phyloP scores from a whole-genome alignment of 2,329 filamentous ascomycete genomes.

The Fusarium subglutinans region DNA sequence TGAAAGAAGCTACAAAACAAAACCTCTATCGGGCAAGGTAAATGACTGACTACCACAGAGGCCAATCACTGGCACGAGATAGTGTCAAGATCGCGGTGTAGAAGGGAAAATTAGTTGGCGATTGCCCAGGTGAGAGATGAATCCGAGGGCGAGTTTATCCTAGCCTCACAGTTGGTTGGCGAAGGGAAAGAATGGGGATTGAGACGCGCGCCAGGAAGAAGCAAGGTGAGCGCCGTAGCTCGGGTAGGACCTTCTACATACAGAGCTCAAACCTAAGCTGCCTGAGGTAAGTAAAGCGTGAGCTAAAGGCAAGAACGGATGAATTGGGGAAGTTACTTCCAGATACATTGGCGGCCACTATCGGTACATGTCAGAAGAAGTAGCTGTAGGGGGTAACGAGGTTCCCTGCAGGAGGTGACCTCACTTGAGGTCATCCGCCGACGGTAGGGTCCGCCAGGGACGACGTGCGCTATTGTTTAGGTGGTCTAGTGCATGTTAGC shows the following conservation, averaged over 20 bases:
- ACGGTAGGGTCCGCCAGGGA: conserved; percentile 33
- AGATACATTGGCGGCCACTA: background rate
- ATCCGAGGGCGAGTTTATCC: conserved; percentile 34
- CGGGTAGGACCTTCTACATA: conserved; percentile 27
- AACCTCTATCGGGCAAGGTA: conserved; percentile 9
- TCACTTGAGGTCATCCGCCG: conserved; percentile 31
- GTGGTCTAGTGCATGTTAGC: conserved; percentile 1
- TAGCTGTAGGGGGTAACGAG: background rate
- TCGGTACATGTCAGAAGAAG: background rate
- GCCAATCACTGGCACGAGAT: conserved; percentile 30
- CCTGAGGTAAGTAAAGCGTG: conserved; percentile 21
- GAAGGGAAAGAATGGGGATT: conserved; percentile 40
- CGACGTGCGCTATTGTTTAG: conserved; percentile 35
- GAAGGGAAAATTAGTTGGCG: conserved; percentile 27
- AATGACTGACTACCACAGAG: conserved; percentile 17
- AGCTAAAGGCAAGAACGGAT: conserved; percentile 24
- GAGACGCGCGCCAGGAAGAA: conserved; percentile 37
- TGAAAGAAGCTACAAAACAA: conserved; percentile 25
- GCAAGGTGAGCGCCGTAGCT: conserved; percentile 28
- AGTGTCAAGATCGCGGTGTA: conserved; percentile 23
- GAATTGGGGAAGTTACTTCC: conserved; percentile 6
- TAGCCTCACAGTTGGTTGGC: conserved; percentile 33
- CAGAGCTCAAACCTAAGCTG: conserved; percentile 23
- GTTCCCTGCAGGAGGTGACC: conserved; percentile 17
- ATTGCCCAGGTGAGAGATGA: conserved; percentile 31